Conservation (phyloP, 2,329 filamentous ascomycete species). For the Fusarium guadeloupense region DNA sequence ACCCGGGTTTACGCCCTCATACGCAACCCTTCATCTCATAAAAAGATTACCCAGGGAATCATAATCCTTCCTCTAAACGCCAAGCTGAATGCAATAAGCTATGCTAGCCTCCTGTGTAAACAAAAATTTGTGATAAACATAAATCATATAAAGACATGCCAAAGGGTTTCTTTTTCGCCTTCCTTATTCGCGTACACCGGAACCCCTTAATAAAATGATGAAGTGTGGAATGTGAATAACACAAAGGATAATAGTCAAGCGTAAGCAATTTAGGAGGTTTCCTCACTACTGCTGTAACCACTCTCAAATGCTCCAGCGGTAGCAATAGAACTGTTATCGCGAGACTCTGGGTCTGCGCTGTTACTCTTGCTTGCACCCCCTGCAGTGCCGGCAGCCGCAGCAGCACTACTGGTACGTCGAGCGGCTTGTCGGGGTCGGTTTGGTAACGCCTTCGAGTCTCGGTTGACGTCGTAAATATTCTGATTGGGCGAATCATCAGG, state of each 20-base stretch:
- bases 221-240: conserved; percentile 1
- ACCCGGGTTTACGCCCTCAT: conserved; percentile 3
- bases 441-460: conserved; percentile 29
- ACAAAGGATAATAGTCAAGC: neutral
- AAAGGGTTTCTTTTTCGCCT: neutral
- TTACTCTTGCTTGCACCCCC: conserved; percentile 47
- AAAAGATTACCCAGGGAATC: conserved; percentile 26
- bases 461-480: conserved; percentile 45
- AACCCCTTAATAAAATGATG: conserved; percentile 1
- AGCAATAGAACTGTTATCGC: conserved; percentile 51
- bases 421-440: conserved; percentile 23
- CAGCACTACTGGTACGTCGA: conserved; percentile 46
- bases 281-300: conserved; percentile 50
- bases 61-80: conserved; percentile 32
- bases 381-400: conserved; percentile 46
- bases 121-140: conserved; percentile 1
- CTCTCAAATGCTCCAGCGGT: conserved; percentile 54
- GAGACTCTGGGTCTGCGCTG: conserved; percentile 41
- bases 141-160: neutral
- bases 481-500: conserved; percentile 48
- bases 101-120: conserved; percentile 15
- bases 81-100: conserved; percentile 35
- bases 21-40: neutral
- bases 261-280: conserved; percentile 25
- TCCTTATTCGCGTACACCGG: neutral